Percentiles rank a stretch among this genome's conserved stretches.
Evolutionary conservation across 2,329 filamentous ascomycete genomes (phyloP).

Genomic region (Aspergillus sp.): DNA sequence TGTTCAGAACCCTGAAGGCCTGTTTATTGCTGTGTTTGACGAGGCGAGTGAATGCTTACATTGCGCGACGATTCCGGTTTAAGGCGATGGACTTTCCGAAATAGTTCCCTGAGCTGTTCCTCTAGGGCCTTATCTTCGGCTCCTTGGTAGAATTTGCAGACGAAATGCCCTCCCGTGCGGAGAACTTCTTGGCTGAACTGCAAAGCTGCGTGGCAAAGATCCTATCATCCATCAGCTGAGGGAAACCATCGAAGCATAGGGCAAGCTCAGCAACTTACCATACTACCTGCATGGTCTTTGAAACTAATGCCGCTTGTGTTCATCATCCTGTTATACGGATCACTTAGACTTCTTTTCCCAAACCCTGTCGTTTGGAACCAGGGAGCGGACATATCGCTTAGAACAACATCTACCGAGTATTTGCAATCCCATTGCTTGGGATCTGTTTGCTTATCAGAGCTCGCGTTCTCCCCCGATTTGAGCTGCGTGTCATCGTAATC

Average conservation of each 20-base stretch:
- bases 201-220: slow-evolving; percentile 84
- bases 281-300: slow-evolving; percentile 87
- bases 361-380: slow-evolving; percentile 80
- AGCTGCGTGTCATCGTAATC: background rate
- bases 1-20: slow-evolving; percentile 15
- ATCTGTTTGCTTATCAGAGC: background rate
- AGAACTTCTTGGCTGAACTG: slow-evolving; percentile 84
- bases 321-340: slow-evolving; percentile 98
- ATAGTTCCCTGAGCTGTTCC: slow-evolving; percentile 71
- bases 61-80: slow-evolving; percentile 90
- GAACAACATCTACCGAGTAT: slow-evolving; percentile 74
- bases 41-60: slow-evolving; percentile 51
- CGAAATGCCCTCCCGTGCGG: slow-evolving; percentile 78
- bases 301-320: slow-evolving; percentile 90
- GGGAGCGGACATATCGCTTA: slow-evolving; percentile 99
- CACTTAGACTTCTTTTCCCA: slow-evolving; percentile 87
- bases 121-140: slow-evolving; percentile 81
- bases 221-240: slow-evolving; percentile 54
- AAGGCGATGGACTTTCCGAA: slow-evolving; percentile 77
- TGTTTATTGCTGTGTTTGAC: background rate
- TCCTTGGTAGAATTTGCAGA: slow-evolving; percentile 98
- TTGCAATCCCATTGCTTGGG: background rate
- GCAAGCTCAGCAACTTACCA: slow-evolving; percentile 63
- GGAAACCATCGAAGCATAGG: background rate
- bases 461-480: slow-evolving; percentile 1